phyloP scores from a whole-genome alignment of 495 filamentous ascomycete genomes.

The Amphirosellinia nigrospora region DNA sequence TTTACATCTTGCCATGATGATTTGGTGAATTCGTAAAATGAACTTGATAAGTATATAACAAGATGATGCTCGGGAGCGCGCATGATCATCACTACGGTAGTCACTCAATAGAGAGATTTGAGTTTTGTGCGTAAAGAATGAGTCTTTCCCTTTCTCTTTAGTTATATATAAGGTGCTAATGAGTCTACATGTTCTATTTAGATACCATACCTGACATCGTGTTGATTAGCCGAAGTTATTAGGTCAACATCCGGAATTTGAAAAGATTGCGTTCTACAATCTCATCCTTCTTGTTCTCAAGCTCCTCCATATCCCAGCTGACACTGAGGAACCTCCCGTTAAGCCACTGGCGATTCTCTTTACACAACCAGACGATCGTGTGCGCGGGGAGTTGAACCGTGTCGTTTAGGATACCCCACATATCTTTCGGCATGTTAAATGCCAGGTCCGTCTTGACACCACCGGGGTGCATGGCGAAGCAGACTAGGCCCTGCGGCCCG shows the following conservation, averaged over 20 bases:
- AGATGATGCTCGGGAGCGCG: not conserved
- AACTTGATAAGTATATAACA: not conserved
- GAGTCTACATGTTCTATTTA: not conserved
- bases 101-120: not conserved
- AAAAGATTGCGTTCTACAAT: conserved; percentile 50
- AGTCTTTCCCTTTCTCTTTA: not conserved
- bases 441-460: conserved; percentile 50
- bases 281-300: conserved; percentile 52
- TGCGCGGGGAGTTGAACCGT: conserved; percentile 45
- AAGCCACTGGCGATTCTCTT: conserved; percentile 47
- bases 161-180: not conserved
- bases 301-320: conserved; percentile 57
- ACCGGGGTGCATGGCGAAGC: conserved; percentile 53
- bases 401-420: conserved; percentile 37
- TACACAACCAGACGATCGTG: conserved; percentile 44
- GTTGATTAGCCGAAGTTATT: no score
- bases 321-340: conserved; percentile 45
- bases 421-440: conserved; percentile 32
- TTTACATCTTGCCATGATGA: not conserved
- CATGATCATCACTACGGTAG: not conserved
- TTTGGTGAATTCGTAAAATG: not conserved
- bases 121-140: not conserved
- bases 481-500: conserved; percentile 46
- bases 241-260: conserved; percentile 48
- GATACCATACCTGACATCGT: no score